Evolutionary conservation across 73 alveolate genomes (phyloP).

Genomic region (Paramecium octaurelia): DNA sequence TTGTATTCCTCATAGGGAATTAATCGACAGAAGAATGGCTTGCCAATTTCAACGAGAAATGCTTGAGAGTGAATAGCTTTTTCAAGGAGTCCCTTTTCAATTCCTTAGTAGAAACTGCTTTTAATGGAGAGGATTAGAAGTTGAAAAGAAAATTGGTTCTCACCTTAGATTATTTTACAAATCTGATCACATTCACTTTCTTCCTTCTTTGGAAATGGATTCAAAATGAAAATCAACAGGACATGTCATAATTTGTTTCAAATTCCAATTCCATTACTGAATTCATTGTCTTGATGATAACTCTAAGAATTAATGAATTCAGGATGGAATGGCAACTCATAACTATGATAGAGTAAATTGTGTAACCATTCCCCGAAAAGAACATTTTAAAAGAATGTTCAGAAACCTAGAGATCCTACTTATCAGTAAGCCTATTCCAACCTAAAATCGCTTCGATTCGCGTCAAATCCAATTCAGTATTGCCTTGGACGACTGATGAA

Average conservation of each 20-base stretch:
- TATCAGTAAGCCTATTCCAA: not conserved
- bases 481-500: slow-evolving; percentile 17
- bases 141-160: not conserved
- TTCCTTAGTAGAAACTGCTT: not conserved
- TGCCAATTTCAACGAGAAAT: not conserved
- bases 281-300: not conserved
- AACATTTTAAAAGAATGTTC: not conserved
- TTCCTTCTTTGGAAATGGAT: slow-evolving; percentile 28
- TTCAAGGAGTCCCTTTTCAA: not conserved
- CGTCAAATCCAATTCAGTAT: not conserved
- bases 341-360: not conserved
- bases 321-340: not conserved
- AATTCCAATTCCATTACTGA: not conserved
- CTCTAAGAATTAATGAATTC: slow-evolving; percentile 1
- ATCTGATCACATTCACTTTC: slow-evolving; percentile 1
- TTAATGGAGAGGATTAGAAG: not conserved
- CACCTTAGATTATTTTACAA: not conserved
- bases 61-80: not conserved
- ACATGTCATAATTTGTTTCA: not conserved
- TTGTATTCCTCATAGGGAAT: not conserved
- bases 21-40: not conserved
- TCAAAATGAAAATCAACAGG: slow-evolving; percentile 1
- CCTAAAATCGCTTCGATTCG: not conserved
- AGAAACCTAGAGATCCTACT: not conserved
- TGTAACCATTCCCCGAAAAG: slow-evolving; percentile 3